Evolutionary conservation across 768 basidiomycete genomes (phyloP).

Genomic region (Panus rudis): DNA sequence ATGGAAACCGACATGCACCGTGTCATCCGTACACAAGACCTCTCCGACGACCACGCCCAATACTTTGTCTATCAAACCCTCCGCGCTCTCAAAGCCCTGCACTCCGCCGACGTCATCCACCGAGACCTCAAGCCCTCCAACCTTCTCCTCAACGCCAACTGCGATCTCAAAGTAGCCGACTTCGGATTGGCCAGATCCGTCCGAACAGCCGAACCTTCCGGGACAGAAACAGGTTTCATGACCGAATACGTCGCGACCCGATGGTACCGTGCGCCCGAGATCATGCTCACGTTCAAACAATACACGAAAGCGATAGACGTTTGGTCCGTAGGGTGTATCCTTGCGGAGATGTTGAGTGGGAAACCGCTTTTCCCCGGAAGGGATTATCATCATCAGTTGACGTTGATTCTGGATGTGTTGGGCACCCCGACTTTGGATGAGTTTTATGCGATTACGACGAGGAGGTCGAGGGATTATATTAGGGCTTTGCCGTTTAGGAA

Average conservation of each 20-base stretch:
- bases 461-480: slow-evolving; percentile 90
- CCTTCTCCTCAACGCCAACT: slow-evolving; percentile 94
- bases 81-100: slow-evolving; percentile 90
- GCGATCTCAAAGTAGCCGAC: slow-evolving; percentile 92
- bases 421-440: slow-evolving; percentile 97
- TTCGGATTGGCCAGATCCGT: slow-evolving; percentile 93
- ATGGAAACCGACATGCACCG: slow-evolving; percentile 98
- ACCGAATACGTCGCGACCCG: slow-evolving; percentile 97
- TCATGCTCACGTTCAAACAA: slow-evolving; percentile 99
- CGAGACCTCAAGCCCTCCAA: slow-evolving; percentile 97
- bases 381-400: slow-evolving; percentile 94
- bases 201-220: slow-evolving; percentile 77
- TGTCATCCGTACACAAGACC: slow-evolving; percentile 90
- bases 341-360: slow-evolving; percentile 96
- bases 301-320: slow-evolving; percentile 95
- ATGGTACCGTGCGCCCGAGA: slow-evolving; percentile 98
- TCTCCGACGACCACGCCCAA: slow-evolving; percentile 93
- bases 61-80: slow-evolving; percentile 94
- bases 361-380: slow-evolving; percentile 96
- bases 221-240: slow-evolving; percentile 69
- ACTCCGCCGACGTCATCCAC: slow-evolving; percentile 94
- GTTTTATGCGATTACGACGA: slow-evolving; percentile 93
- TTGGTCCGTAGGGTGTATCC: slow-evolving; percentile 83
- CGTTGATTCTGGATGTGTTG: slow-evolving; percentile 91
- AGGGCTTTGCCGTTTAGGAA: slow-evolving; percentile 92